These are phyloP conservation scores for Cryptococcus maquisensis DNA, from an alignment of 1,284 basidiomycete genomes.

Conservation along the genomic window DNA sequence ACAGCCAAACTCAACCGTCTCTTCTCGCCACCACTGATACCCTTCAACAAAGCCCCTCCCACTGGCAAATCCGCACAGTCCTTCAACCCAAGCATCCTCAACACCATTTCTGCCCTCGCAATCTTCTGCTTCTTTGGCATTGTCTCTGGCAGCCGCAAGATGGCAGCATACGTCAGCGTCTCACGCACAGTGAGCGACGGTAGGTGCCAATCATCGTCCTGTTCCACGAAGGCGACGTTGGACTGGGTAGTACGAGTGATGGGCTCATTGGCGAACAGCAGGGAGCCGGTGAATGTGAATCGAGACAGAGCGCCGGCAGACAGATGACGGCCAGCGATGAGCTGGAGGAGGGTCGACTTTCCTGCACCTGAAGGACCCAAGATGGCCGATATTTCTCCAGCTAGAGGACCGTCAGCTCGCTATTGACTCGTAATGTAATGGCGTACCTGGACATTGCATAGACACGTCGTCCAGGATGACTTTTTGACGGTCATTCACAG, in stretches of 20 bases:
- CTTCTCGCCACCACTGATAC: conserved; percentile 58
- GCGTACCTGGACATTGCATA: conserved; percentile 47
- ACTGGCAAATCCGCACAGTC: conserved; percentile 56
- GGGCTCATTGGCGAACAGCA: conserved; percentile 45
- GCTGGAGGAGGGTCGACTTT: conserved; percentile 52
- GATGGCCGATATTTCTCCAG: conserved; percentile 53
- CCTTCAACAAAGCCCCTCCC: conserved; percentile 53
- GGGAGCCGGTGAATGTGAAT: conserved; percentile 41
- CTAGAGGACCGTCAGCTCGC: conserved; percentile 4
- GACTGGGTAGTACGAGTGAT: conserved; percentile 32
- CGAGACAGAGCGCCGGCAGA: conserved; percentile 42
- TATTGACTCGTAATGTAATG: background rate
- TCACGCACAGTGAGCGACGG: conserved; percentile 51
- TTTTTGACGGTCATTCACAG: conserved; percentile 33
- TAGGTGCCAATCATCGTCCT: conserved; percentile 55
- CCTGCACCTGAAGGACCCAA: conserved; percentile 52
- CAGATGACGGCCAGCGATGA: conserved; percentile 49
- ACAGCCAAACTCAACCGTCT: conserved; percentile 55
- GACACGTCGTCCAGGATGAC: conserved; percentile 51
- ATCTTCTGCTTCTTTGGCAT: conserved; percentile 50
- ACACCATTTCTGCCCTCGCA: conserved; percentile 53
- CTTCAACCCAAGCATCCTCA: conserved; percentile 54
- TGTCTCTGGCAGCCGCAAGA: conserved; percentile 51
- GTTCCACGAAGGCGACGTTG: conserved; percentile 54
- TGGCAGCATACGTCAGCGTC: conserved; percentile 53